A percentile compares a stretch with the other conserved stretches of the same genome.
phyloP scores from a whole-genome alignment of 2,329 filamentous ascomycete species.

The Colletotrichum sp. region DNA sequence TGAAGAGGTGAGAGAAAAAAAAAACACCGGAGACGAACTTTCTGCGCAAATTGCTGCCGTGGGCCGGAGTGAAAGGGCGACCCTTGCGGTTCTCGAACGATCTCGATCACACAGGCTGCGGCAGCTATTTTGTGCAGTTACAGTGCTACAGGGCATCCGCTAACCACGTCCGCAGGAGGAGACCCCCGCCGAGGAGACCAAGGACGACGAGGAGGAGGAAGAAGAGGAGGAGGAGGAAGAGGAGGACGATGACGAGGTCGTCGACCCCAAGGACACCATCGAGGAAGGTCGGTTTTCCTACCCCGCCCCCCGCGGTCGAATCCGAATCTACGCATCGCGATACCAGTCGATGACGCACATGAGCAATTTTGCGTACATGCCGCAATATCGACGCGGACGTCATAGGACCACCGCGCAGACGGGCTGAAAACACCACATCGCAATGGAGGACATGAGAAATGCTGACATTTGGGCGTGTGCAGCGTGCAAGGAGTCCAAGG shows the following conservation, averaged over 20 bases:
- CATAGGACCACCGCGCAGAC: background rate
- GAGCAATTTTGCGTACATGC: background rate
- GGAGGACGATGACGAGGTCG: constrained; percentile 78
- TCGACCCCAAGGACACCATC: constrained; percentile 85
- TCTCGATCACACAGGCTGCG: background rate
- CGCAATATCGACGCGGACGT: background rate
- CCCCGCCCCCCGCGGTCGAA: background rate
- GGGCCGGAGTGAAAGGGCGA: background rate
- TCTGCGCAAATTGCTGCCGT: constrained; percentile 19
- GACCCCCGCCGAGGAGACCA: constrained; percentile 34
- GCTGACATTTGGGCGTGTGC: constrained; percentile 27
- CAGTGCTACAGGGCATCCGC: background rate
- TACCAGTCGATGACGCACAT: constrained; percentile 4
- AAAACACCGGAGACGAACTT: background rate
- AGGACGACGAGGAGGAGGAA: constrained; percentile 51
- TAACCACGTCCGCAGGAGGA: constrained; percentile 34
- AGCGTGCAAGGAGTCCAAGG: constrained; percentile 90
- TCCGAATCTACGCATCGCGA: background rate
- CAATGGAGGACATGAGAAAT: background rate
- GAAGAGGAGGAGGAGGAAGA: constrained; percentile 66
- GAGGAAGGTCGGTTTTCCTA: constrained; percentile 80
- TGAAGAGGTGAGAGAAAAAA: constrained; percentile 56
- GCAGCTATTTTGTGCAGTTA: background rate
- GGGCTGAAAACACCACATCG: background rate
- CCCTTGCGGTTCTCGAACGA: background rate